Evolutionary conservation across 75 land plant species (phyloP).

Genomic region (Adiantum capillusveneris): DNA sequence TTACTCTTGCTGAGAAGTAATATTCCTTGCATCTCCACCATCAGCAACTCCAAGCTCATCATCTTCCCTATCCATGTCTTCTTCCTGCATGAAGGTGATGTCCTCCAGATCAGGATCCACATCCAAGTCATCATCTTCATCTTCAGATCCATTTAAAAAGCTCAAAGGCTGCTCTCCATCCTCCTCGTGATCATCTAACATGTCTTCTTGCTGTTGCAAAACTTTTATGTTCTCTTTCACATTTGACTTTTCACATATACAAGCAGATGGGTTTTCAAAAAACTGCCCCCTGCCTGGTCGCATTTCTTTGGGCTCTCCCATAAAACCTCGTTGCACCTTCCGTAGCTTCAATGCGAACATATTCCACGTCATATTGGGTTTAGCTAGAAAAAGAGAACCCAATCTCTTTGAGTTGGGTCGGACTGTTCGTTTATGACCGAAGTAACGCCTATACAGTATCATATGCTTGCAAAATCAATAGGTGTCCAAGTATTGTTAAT

Average conservation of each 20-base stretch:
- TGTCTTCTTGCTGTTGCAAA: slow-evolving; percentile 11
- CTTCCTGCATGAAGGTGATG: slow-evolving; percentile 24
- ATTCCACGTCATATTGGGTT: slow-evolving; percentile 66
- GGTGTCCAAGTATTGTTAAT: too few relatives aligned
- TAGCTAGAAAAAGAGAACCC: slow-evolving; percentile 43
- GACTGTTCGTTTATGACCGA: slow-evolving; percentile 87
- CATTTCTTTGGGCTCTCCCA: slow-evolving; percentile 89
- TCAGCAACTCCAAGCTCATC: slow-evolving; percentile 5
- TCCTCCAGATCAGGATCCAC: slow-evolving; percentile 27
- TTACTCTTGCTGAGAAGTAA: not conserved
- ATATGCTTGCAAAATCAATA: too few relatives aligned
- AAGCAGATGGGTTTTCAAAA: slow-evolving; percentile 73
- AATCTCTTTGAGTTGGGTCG: slow-evolving; percentile 85
- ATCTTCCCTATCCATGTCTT: slow-evolving; percentile 4
- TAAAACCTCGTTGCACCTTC: slow-evolving; percentile 66
- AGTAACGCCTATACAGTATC: slow-evolving; percentile 55
- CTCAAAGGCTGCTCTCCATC: slow-evolving; percentile 5
- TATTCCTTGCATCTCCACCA: not conserved
- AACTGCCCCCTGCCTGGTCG: slow-evolving; percentile 85
- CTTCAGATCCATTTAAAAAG: slow-evolving; percentile 8
- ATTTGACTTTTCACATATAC: slow-evolving; percentile 62
- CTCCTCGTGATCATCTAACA: not conserved
- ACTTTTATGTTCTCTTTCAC: slow-evolving; percentile 6
- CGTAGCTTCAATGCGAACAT: slow-evolving; percentile 52
- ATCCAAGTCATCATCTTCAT: slow-evolving; percentile 19